Evolutionary conservation across 257 asterid species (phyloP).

Genomic region (Dorcoceras hygrometricum): DNA sequence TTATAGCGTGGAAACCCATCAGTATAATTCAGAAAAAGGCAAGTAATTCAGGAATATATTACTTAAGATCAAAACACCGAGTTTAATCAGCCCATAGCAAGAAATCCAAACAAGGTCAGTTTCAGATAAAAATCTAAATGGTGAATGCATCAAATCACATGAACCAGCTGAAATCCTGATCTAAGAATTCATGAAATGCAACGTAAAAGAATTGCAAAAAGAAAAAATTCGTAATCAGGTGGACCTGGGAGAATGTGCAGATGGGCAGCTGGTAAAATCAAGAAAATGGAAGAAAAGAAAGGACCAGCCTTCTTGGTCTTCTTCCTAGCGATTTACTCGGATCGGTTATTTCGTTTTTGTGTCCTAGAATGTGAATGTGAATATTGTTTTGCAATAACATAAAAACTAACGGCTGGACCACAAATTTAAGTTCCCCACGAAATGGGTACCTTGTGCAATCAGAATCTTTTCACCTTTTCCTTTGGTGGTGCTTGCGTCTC

Average conservation of each 20-base stretch:
- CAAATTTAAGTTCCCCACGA: slow-evolving; percentile 28
- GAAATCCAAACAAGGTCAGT: slow-evolving; percentile 20
- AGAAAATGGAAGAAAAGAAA: slow-evolving; percentile 11
- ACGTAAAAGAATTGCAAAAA: background rate
- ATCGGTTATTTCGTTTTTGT: background rate
- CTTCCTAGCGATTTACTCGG: slow-evolving; percentile 4
- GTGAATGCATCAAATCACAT: background rate
- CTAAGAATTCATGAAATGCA: slow-evolving; percentile 13
- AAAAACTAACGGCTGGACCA: slow-evolving; percentile 36
- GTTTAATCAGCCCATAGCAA: slow-evolving; percentile 25
- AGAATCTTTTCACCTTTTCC: slow-evolving; percentile 45
- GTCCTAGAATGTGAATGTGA: background rate
- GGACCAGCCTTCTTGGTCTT: background rate
- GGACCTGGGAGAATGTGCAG: slow-evolving; percentile 35
- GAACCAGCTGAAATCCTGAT: slow-evolving; percentile 18
- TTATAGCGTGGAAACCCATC: slow-evolving; percentile 7
- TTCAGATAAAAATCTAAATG: slow-evolving; percentile 7
- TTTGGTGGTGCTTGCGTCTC: slow-evolving; percentile 54
- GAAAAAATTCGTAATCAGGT: slow-evolving; percentile 7
- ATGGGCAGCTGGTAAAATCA: slow-evolving; percentile 31
- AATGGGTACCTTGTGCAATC: slow-evolving; percentile 41
- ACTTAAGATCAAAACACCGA: slow-evolving; percentile 24
- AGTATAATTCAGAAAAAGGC: background rate
- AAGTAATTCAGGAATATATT: slow-evolving; percentile 10
- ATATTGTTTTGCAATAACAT: slow-evolving; percentile 25